A percentile compares a stretch with the other conserved stretches of the same genome.
Evolutionary conservation across 164 flowering plant species (phyloP).

Genomic region (Dillenia turbinata): DNA sequence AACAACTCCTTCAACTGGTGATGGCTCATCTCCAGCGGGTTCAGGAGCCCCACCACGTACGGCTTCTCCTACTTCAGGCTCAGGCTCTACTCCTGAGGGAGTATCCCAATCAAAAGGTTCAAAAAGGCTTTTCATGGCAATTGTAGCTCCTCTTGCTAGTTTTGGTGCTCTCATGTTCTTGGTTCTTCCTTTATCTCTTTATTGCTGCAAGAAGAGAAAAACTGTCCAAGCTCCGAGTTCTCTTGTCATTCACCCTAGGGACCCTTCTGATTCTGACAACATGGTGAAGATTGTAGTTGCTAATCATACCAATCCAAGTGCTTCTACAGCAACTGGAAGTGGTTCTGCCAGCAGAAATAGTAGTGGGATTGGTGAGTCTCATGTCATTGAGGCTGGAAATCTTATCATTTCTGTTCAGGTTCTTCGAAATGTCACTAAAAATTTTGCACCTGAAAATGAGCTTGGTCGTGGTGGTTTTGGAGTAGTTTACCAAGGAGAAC

Average conservation of each 20-base stretch:
- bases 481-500: slow-evolving; percentile 57
- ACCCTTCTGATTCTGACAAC: slow-evolving; percentile 52
- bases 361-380: slow-evolving; percentile 39
- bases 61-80: slow-evolving; percentile 13
- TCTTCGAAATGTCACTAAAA: slow-evolving; percentile 52
- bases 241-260: slow-evolving; percentile 60
- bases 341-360: slow-evolving; percentile 38
- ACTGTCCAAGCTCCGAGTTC: slow-evolving; percentile 30
- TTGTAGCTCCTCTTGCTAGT: slow-evolving; percentile 46
- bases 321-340: slow-evolving; percentile 31
- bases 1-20: slow-evolving; percentile 12
- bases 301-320: slow-evolving; percentile 24
- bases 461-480: slow-evolving; percentile 82
- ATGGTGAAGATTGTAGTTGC: slow-evolving; percentile 50
- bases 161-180: slow-evolving; percentile 31
- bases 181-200: slow-evolving; percentile 34
- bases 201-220: slow-evolving; percentile 38
- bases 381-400: slow-evolving; percentile 54
- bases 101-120: slow-evolving; percentile 14
- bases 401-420: slow-evolving; percentile 59
- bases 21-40: slow-evolving; percentile 18
- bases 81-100: slow-evolving; percentile 11
- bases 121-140: slow-evolving; percentile 21
- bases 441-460: slow-evolving; percentile 56
- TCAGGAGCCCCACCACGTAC: slow-evolving; percentile 10